Evolutionary conservation across 1,284 basidiomycete genomes (phyloP).

Genomic region (Cutaneotrichosporon cavernicola): DNA sequence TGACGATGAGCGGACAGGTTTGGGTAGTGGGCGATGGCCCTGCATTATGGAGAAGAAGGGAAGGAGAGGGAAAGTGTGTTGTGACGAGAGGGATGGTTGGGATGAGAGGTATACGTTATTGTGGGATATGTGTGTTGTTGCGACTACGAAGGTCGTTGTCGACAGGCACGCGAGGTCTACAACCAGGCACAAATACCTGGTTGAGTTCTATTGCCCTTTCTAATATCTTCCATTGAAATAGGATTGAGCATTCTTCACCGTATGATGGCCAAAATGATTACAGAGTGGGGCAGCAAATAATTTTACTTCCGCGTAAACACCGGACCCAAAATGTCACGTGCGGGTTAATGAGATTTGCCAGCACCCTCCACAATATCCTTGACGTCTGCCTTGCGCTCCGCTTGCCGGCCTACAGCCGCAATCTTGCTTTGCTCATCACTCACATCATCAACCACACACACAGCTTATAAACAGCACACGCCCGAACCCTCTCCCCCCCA

Average conservation of each 20-base stretch:
- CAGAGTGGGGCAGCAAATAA: neutral
- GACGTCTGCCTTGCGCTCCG: neutral
- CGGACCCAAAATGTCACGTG: neutral
- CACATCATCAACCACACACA: neutral
- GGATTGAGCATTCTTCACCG: too few relatives aligned
- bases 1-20: neutral
- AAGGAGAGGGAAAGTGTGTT: neutral
- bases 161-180: too few relatives aligned
- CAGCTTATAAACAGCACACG: neutral
- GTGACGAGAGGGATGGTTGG: too few relatives aligned
- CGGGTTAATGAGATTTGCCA: neutral
- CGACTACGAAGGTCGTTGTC: too few relatives aligned
- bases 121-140: too few relatives aligned
- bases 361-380: neutral
- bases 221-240: too few relatives aligned
- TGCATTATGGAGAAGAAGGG: neutral
- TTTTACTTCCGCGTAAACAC: neutral
- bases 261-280: too few relatives aligned
- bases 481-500: neutral
- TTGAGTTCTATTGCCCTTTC: too few relatives aligned
- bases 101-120: too few relatives aligned
- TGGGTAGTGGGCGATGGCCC: neutral
- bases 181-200: too few relatives aligned
- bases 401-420: neutral
- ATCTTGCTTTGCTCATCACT: neutral